Base-by-base conservation (phyloP, 805 yeast species). In the Ogataea philodendri region DNA sequence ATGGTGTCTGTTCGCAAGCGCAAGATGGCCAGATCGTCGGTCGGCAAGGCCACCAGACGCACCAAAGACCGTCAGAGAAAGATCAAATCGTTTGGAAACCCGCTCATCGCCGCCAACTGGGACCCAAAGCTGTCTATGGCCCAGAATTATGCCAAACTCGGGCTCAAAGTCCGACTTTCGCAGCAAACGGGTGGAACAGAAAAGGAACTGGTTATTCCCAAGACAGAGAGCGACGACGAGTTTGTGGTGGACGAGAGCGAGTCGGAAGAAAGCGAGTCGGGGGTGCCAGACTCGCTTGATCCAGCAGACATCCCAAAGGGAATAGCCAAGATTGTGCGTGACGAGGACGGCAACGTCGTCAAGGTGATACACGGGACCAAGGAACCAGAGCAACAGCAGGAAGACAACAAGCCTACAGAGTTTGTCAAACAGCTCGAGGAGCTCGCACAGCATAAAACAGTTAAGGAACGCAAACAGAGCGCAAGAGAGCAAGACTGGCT, bases 51-150 rank as follows among this genome's bases (percentile, higher is more conserved):
- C 49, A 77, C 93, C 19, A 74, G 93, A 59, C 71, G 79, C 46
- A 59, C 57, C 31, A 86, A 86, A 57, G 89, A 84, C 53, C 78
- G 74, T 51, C 81, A 78, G 49, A 74, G 83, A 55, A 71, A 80
- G 48, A 66, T 81, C 41, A 78, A 78, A 42, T 76, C 84, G 20
- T 70, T 70, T 30, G 70, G 84, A 0, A 86, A 87, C 55, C 84
- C 95, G 2, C 75, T 93, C 44, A 84, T 93, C 44, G 94, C 87
- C 4, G 84, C 78, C 21, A 74, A 88, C 59, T 93, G 98, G 98
- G 96, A 93, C 62, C 74, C 78, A 41, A 72, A 74, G 9, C 68
- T 81, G 38, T 89, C 97, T 0, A 65, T 89, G 42, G 71, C 78
- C 34, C 97, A 93, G 57, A 93, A 93, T 60, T 90, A 93, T 63